Conservation (phyloP, 208 protist genomes). For the Leishmania aethiopica region DNA sequence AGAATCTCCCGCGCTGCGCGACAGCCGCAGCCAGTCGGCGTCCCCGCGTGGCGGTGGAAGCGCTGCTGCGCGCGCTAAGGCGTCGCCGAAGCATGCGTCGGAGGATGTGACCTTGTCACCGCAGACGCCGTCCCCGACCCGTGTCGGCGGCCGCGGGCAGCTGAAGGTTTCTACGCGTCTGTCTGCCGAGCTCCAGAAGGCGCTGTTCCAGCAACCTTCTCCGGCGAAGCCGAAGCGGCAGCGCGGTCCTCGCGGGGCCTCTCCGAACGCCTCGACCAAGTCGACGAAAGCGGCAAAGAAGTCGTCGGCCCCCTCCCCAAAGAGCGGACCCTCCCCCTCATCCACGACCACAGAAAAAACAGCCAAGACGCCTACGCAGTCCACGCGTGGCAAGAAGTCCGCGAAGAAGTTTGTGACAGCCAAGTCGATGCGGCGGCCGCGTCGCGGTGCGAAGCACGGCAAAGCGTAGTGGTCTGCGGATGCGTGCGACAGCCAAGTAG, state of each 20-base stretch:
- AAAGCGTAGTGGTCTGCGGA: background rate
- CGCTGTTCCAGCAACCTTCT: conserved; percentile 16
- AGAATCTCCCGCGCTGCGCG: background rate
- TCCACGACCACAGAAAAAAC: background rate
- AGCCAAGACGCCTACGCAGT: background rate
- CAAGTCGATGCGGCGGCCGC: conserved; percentile 20
- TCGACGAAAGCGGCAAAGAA: background rate
- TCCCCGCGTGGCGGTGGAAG: background rate
- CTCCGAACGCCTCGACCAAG: conserved; percentile 3
- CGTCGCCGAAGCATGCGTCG: background rate
- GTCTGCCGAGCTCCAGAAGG: conserved; percentile 32
- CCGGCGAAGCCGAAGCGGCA: background rate
- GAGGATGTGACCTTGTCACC: background rate
- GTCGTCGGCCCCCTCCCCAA: background rate
- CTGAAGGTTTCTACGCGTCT: conserved; percentile 32
- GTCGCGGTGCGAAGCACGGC: background rate
- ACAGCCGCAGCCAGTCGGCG: background rate
- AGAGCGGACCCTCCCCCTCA: background rate
- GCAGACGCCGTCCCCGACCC: background rate
- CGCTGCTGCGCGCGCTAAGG: background rate
- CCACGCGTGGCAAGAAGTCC: background rate
- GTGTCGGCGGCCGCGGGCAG: background rate
- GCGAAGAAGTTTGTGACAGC: conserved; percentile 27
- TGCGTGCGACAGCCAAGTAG: background rate
- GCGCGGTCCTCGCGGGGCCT: background rate